Base-by-base conservation (phyloP, 2,329 filamentous ascomycete species). In the Hymenoscyphus salicellus region DNA sequence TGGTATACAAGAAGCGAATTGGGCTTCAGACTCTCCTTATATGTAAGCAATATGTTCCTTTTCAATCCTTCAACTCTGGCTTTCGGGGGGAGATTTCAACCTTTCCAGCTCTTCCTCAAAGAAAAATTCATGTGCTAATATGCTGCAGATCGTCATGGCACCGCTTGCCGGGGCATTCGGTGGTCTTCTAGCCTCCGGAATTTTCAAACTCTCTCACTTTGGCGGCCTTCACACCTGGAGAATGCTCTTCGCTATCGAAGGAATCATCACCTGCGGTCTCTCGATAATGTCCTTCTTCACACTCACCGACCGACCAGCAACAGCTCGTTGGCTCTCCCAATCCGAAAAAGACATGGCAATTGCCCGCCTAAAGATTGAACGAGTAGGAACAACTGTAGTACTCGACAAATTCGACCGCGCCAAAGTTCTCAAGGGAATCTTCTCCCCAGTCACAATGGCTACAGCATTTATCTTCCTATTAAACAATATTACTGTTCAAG, bases 201-300 rank as follows among this genome's bases (percentile, higher is more conserved):
- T 92, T 67, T 79, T 91, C 23, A 86, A 78, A 1, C 79, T 92
- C 1, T 77, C 83, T 61, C 75, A 79, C 43, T 70, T 72, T 28
- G 87, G 86, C 6, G 74, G 78, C 3, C 75, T 90, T 0, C 78
- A 77, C 28, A 77, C 75, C 5, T 91, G 89, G 89, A 79, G 87
- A 7, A 89, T 90, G 87, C 89, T 91, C 60, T 91, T 91, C 62
- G 83, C 82, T 3, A 85, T 91, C n/a, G 89, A 91, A 73, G 89
- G 89, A 23, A 85, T 90, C 70, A 84, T 89, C 68, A 87, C 85
- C 78, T 67, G 66, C 65, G 79, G 80, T 0, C 75, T 91, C 0
- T 80, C 83, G 0, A n/a, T 90, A 1, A 78, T 91, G 41, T 77
- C 83, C 1, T 89, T 90, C 73, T 68, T 87, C 70, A 88, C 85